A percentile compares a stretch with the other conserved stretches of the same genome.
Conservation (phyloP, 495 filamentous ascomycete species). For the Baudoinia panamericana region DNA sequence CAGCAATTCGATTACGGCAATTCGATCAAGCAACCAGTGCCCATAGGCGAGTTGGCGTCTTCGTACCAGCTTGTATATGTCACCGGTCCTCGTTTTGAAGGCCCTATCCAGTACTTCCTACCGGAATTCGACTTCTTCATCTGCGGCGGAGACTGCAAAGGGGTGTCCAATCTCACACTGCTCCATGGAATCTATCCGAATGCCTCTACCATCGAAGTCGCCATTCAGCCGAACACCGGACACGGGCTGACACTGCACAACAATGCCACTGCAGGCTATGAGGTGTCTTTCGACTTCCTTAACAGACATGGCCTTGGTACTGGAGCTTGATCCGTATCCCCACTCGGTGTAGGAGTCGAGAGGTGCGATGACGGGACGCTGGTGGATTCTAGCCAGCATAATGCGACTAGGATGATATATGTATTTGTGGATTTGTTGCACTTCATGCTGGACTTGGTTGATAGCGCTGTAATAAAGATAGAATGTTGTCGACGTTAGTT, state of each 20-base stretch:
- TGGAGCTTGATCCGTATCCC: no score
- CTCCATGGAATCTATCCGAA: conserved; percentile 4
- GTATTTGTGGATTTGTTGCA: no score
- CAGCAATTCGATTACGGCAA: conserved; percentile 5
- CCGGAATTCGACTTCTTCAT: conserved; percentile 13
- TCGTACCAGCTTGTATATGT: neutral
- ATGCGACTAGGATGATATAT: no score
- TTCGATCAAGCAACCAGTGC: conserved; percentile 6
- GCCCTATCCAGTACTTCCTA: conserved; percentile 4
- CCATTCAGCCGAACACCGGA: conserved; percentile 13
- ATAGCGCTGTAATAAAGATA: no score
- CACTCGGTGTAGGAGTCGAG: no score
- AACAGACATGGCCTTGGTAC: neutral
- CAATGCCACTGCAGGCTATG: conserved; percentile 12
- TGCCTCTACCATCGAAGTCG: conserved; percentile 5
- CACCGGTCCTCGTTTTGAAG: conserved; percentile 1
- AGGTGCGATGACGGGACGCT: no score
- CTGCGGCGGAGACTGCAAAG: conserved; percentile 12
- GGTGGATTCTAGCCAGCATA: no score
- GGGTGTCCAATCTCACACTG: conserved; percentile 1
- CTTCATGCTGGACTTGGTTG: no score
- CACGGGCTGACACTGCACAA: conserved; percentile 15
- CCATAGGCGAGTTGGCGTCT: conserved; percentile 6
- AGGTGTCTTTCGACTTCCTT: conserved; percentile 8
- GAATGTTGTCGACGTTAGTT: no score